A percentile compares a stretch with the other conserved stretches of the same genome.
Evolutionary conservation across 257 asterid genomes (phyloP).

Genomic region (Solanum commersonii): DNA sequence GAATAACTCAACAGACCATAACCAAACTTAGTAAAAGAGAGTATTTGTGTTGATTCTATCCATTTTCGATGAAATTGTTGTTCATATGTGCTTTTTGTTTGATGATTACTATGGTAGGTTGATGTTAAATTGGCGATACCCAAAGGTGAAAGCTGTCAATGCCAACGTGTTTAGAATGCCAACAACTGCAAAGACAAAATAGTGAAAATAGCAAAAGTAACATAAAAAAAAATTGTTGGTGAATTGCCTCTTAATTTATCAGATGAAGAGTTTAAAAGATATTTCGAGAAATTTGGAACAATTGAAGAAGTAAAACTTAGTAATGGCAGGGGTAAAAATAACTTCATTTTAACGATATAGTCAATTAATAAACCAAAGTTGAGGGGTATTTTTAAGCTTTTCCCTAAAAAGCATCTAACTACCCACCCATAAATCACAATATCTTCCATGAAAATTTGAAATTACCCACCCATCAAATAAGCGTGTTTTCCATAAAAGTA

Average conservation of each 20-base stretch:
- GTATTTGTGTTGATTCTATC: background rate
- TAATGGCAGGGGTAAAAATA: too few relatives aligned
- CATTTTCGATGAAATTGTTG: background rate
- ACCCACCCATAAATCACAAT: too few relatives aligned
- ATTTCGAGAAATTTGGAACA: constrained; percentile 4
- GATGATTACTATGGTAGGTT: constrained; percentile 2
- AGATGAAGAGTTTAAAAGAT: background rate
- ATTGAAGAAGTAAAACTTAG: background rate
- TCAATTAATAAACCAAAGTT: too few relatives aligned
- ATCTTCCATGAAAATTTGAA: too few relatives aligned
- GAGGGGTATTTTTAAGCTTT: too few relatives aligned
- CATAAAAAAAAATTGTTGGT: constrained; percentile 8
- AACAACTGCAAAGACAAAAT: background rate
- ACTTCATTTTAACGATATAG: too few relatives aligned
- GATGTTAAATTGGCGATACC: constrained; percentile 3
- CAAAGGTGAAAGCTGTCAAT: background rate
- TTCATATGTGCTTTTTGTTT: background rate
- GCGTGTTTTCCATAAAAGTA: too few relatives aligned
- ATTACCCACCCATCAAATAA: too few relatives aligned
- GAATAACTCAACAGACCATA: background rate
- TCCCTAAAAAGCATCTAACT: too few relatives aligned
- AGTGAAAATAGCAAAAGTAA: background rate
- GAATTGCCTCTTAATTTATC: constrained; percentile 5
- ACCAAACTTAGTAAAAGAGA: background rate
- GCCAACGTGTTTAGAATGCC: too few relatives aligned